Conservation (phyloP, 257 asterid genomes). For the Euphrasia confusa region DNA sequence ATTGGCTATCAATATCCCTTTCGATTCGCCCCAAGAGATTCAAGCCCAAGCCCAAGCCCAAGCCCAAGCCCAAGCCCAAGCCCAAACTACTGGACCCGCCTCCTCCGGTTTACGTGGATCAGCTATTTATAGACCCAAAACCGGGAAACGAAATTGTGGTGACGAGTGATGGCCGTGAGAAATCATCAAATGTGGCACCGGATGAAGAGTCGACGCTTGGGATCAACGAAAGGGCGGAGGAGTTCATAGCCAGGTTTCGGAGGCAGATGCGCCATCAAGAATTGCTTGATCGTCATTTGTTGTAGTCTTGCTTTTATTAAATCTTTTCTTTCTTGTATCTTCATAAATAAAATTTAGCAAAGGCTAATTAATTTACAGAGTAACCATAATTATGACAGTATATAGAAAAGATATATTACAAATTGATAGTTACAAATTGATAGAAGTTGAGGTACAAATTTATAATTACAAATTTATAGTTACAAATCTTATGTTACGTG, state of each 20-base stretch:
- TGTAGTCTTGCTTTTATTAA: slow-evolving; percentile 5
- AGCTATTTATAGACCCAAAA: neutral
- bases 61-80: neutral
- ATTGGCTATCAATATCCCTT: neutral
- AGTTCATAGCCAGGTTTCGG: slow-evolving; percentile 47
- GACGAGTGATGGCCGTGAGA: neutral
- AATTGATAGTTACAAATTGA: too few species aligned
- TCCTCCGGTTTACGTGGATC: neutral
- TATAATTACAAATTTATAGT: too few species aligned
- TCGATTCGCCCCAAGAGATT: neutral
- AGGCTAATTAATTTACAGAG: too few species aligned
- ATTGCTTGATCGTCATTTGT: slow-evolving; percentile 30
- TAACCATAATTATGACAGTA: too few species aligned
- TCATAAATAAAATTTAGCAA: neutral
- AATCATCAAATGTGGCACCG: neutral
- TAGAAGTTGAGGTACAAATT: too few species aligned
- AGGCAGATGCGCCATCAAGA: slow-evolving; percentile 47
- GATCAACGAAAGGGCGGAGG: slow-evolving; percentile 60
- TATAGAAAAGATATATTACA: too few species aligned
- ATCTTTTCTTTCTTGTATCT: neutral
- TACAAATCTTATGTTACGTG: too few species aligned
- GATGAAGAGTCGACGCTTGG: slow-evolving; percentile 36
- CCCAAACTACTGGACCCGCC: too few species aligned
- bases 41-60: neutral
- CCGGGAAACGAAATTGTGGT: neutral